phyloP scores from a whole-genome alignment of 768 basidiomycete species.

The Trametes elegans region DNA sequence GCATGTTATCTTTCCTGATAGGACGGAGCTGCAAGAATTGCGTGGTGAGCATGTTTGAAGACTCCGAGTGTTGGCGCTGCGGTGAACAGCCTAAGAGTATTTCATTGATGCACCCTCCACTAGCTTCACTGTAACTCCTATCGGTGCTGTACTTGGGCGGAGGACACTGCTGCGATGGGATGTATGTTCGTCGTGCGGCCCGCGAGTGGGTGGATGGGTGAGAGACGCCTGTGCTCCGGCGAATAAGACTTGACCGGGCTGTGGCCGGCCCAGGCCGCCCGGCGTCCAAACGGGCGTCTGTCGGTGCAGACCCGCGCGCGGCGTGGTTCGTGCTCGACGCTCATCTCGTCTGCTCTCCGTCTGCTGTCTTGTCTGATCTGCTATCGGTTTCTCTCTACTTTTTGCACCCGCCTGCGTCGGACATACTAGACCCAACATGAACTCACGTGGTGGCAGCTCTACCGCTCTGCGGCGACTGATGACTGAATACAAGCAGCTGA shows the following conservation, averaged over 20 bases:
- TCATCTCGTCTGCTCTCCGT: constrained; percentile 1
- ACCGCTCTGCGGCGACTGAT: constrained; percentile 85
- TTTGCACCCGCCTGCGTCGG: neutral
- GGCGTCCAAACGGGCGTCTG: constrained; percentile 1
- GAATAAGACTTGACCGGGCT: constrained; percentile 11
- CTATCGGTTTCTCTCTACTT: neutral
- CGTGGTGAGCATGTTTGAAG: no score
- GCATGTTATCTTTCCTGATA: no score
- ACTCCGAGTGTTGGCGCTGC: no score
- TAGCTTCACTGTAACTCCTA: no score
- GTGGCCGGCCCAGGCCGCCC: constrained; percentile 6
- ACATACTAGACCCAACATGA: constrained; percentile 37
- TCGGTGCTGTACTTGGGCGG: no score
- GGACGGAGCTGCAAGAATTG: no score
- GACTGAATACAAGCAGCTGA: constrained; percentile 90
- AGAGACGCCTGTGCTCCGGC: constrained; percentile 1
- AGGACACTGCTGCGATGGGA: no score
- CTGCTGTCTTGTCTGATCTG: neutral
- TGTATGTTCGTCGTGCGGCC: no score
- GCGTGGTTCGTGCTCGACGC: constrained; percentile 1
- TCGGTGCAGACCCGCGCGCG: neutral
- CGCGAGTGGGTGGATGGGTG: neutral
- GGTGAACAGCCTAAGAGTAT: no score
- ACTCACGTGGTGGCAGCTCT: constrained; percentile 51
- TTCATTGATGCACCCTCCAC: no score